Evolutionary conservation across 352 stramenopile species (phyloP).

Genomic region (Phytopythium helicoides): DNA sequence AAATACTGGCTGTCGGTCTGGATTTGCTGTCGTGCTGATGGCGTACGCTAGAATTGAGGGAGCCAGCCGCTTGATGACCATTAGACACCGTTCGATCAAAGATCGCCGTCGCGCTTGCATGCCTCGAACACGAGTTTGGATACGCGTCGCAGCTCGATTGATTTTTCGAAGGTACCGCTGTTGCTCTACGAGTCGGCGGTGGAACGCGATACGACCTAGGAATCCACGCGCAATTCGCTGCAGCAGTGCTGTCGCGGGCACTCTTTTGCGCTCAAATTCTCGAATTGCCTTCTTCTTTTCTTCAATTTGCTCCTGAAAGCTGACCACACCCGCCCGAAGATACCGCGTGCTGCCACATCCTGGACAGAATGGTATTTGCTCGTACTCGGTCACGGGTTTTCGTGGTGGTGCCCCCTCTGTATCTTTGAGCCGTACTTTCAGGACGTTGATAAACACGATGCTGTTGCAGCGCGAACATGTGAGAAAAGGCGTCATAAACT

Average conservation of each 20-base stretch:
- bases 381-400: conserved; percentile 27
- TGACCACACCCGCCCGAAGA: conserved; percentile 63
- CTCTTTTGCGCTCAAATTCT: conserved; percentile 56
- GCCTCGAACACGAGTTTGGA: conserved; percentile 59
- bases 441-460: conserved; percentile 71
- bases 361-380: conserved; percentile 57
- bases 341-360: conserved; percentile 72
- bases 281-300: conserved; percentile 58
- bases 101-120: conserved; percentile 52
- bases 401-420: conserved; percentile 1
- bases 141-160: conserved; percentile 41
- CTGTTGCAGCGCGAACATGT: conserved; percentile 79
- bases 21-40: conserved; percentile 12
- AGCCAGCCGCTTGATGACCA: conserved; percentile 55
- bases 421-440: conserved; percentile 37
- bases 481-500: conserved; percentile 65
- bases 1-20: conserved; percentile 56
- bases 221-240: conserved; percentile 65
- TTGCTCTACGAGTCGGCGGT: conserved; percentile 33
- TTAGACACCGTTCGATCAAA: conserved; percentile 68
- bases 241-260: conserved; percentile 48
- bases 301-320: conserved; percentile 76
- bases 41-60: conserved; percentile 45
- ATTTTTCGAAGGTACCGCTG: conserved; percentile 55
- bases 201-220: conserved; percentile 56